Evolutionary conservation across 2,329 filamentous ascomycete genomes (phyloP).

Genomic region (Cylindrodendrum hubeiense): DNA sequence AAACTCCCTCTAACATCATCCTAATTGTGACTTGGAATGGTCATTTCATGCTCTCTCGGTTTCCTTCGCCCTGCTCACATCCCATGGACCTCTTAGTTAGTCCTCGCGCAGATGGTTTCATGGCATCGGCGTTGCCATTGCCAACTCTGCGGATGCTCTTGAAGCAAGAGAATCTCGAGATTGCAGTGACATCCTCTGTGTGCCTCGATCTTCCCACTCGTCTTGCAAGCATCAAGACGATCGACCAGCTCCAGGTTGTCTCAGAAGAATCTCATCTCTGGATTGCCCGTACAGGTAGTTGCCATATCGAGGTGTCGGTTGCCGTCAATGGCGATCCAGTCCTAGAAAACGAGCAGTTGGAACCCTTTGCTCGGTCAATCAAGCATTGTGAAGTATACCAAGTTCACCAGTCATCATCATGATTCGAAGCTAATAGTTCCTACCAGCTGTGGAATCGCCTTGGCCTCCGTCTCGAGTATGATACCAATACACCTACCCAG

Average conservation of each 20-base stretch:
- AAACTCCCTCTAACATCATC: not conserved
- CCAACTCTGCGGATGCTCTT: conserved; percentile 41
- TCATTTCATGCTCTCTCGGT: not conserved
- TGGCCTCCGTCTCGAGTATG: conserved; percentile 44
- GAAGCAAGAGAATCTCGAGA: conserved; percentile 37
- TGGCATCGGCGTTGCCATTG: conserved; percentile 36
- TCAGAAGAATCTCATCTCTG: conserved; percentile 46
- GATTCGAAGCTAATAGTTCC: not conserved
- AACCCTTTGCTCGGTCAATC: conserved; percentile 36
- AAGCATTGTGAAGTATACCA: conserved; percentile 43
- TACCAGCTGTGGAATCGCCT: conserved; percentile 49
- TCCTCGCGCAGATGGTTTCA: not conserved
- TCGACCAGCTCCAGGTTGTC: conserved; percentile 40
- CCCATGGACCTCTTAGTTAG: conserved; percentile 1
- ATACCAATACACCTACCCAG: conserved; percentile 12
- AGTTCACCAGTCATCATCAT: no score
- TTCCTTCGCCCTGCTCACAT: no score
- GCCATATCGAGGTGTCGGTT: conserved; percentile 46
- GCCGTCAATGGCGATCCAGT: conserved; percentile 35
- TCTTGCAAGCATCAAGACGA: conserved; percentile 24
- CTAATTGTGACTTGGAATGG: not conserved
- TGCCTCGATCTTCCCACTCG: conserved; percentile 40
- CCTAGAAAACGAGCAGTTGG: conserved; percentile 21
- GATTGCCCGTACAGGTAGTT: conserved; percentile 48
- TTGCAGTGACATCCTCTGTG: conserved; percentile 43